Evolutionary conservation across 352 stramenopile genomes (phyloP), one percentile per base, ranked within the genome.

Genomic region (Pythium coloratum): DNA sequence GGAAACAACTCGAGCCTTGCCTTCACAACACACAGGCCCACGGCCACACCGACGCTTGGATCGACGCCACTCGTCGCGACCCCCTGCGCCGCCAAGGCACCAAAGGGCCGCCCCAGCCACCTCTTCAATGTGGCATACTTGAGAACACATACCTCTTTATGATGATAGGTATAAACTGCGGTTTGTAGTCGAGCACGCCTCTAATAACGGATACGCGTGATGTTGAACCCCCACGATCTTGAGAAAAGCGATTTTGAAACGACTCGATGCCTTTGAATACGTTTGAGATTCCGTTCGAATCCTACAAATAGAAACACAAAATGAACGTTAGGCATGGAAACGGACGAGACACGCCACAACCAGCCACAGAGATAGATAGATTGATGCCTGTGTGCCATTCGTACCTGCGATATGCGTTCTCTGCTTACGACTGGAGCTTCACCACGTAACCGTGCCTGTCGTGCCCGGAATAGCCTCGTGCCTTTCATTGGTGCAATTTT

Each of bases 41-140:
- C 18, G 5, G n/a, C 16, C 44, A 9, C 44, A 51, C 44, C 44
- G 44, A 51, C 44, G 24, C 44, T 24, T 51, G 44, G 18, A 51
- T 28, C 44, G 10, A 13, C 44, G 44, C 44, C 44, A 51, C 18
- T 51, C 44, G 44, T 55, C 49, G 55, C 55, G 55, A 62, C 55
- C 55, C 55, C 44, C 55, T 50, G n/a, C 18, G n/a, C 38, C 42
- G 16, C 24, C 12, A 26, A 28, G 30, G 46, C 58, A 56, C 47
- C 44, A n/a, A 64, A 64, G 46, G 32, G 58, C 58, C 58, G 58
- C 30, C 26, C 8, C 24, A 6, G 3, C 58, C 58, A 64, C 58
- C 46, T 55, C 58, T 56, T 64, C 58, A 64, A 64, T 56, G 46
- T 20, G 16, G 9, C 6, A 33, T 13, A n/a, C 26, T 13, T 47